Evolutionary conservation across 2,329 filamentous ascomycete genomes (phyloP), one percentile per base, ranked within the genome.

Genomic region (Sordariomycetes sp.): DNA sequence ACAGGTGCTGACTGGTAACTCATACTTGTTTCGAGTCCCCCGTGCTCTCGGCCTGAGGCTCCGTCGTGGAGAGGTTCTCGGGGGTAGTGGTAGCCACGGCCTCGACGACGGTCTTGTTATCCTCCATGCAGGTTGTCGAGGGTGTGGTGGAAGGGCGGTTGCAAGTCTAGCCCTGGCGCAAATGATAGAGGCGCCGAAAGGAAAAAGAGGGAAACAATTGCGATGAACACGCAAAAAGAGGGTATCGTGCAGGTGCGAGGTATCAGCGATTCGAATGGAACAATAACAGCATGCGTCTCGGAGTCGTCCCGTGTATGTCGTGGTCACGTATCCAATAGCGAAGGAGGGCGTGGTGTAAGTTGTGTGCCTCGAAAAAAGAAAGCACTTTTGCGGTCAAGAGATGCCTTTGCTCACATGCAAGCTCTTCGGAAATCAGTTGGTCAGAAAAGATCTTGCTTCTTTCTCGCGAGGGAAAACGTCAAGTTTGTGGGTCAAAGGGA

Each of bases 321-420:
- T 32, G n/a, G 53, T 22, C 53, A 48, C 36, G 20, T 28, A 55
- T 55, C 35, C 25, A 20, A 55, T 48, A 24, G 36, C 15, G 45
- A 34, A 13, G 22, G 53, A 13, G 22, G 53, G 39, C 51, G 54
- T 32, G 28, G 28, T 56, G 50, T 56, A 56, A 56, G 45, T 56
- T 22, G 45, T 50, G 45, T 20, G 45, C 22, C 45, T 50, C n/a
- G 54, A 55, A 42, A 42, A 34, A 32, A 15, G 25, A 50, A 56
- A 51, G 25, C 39, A 56, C 42, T 36, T 17, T 25, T 50, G 24
- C 50, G 50, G 54, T 56, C 54, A 56, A 56, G 25, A 32, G 42
- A 25, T 48, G 28, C 20, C 25, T 10, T 56, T n/a, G 54, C 50
- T 56, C 42, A n/a, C 50, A 56, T 56, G 54, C 54, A 51, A 42